These are phyloP conservation scores for Taxillus chinensis DNA, from an alignment of 164 flowering plant species.

Conservation along the genomic window DNA sequence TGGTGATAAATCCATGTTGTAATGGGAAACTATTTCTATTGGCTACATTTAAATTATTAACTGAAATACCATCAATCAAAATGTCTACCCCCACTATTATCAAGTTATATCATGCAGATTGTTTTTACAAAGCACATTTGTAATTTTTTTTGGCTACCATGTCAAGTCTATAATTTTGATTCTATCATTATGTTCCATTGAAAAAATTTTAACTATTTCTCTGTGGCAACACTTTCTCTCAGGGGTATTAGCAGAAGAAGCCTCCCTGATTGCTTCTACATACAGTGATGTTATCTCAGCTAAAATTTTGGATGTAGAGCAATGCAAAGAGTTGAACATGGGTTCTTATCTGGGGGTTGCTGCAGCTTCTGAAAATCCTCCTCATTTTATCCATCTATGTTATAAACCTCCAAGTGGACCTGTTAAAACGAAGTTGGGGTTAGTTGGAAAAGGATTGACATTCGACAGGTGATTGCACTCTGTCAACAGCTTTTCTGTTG, in stretches of 20 bases:
- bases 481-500: background rate
- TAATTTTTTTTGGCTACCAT: too few species aligned
- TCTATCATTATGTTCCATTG: too few species aligned
- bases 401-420: slow-evolving; percentile 77
- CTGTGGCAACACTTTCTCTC: slow-evolving; percentile 7
- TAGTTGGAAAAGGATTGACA: slow-evolving; percentile 95
- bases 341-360: slow-evolving; percentile 95
- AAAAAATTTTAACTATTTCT: background rate
- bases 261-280: slow-evolving; percentile 63
- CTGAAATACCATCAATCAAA: too few species aligned
- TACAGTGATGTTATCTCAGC: slow-evolving; percentile 81
- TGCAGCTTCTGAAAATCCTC: slow-evolving; percentile 90
- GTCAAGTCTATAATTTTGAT: too few species aligned
- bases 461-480: slow-evolving; percentile 69
- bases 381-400: slow-evolving; percentile 81
- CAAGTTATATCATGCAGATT: too few species aligned
- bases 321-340: slow-evolving; percentile 91
- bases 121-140: too few species aligned
- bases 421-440: slow-evolving; percentile 58
- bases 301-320: slow-evolving; percentile 62
- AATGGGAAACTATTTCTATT: too few species aligned
- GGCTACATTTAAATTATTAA: too few species aligned
- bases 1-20: too few species aligned
- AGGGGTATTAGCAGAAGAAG: slow-evolving; percentile 87
- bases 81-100: too few species aligned